phyloP scores from a whole-genome alignment of 2,329 filamentous ascomycete species.

The Ceratocystis albifundus region DNA sequence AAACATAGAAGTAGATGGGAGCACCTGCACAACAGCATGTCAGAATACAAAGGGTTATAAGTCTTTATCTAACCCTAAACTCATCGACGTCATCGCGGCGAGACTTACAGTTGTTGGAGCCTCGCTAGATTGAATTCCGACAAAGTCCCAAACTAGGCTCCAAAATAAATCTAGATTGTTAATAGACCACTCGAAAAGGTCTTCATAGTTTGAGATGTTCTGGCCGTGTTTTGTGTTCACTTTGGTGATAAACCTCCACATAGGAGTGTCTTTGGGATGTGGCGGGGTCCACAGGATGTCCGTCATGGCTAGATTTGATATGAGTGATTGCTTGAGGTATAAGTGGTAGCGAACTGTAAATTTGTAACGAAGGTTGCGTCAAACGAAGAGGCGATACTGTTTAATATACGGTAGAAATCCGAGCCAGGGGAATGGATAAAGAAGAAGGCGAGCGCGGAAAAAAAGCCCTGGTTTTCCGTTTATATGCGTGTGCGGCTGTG shows the following conservation, averaged over 20 bases:
- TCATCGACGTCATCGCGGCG: slow-evolving; percentile 26
- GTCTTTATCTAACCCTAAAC: not conserved
- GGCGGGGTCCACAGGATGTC: slow-evolving; percentile 17
- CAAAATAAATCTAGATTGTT: slow-evolving; percentile 66
- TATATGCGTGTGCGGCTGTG: slow-evolving; percentile 1
- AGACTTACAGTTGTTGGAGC: slow-evolving; percentile 50
- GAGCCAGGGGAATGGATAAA: too few relatives aligned
- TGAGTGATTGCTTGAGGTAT: not conserved
- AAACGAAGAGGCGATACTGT: not conserved
- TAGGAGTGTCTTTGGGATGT: slow-evolving; percentile 28
- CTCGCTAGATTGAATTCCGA: slow-evolving; percentile 46
- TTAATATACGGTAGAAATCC: not conserved
- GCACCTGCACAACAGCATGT: slow-evolving; percentile 40
- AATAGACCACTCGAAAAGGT: slow-evolving; percentile 78
- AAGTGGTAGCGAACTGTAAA: not conserved
- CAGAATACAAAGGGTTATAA: not conserved
- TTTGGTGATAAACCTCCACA: slow-evolving; percentile 58
- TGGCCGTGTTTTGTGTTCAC: slow-evolving; percentile 58
- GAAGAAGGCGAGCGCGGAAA: not conserved
- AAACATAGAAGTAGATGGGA: slow-evolving; percentile 63
- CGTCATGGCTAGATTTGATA: not conserved
- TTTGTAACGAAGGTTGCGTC: not conserved
- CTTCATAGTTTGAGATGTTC: slow-evolving; percentile 53
- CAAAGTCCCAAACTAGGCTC: slow-evolving; percentile 75
- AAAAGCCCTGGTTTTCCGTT: not conserved